Conservation (phyloP, 805 yeast genomes). For the Myxozyma neotropica region DNA sequence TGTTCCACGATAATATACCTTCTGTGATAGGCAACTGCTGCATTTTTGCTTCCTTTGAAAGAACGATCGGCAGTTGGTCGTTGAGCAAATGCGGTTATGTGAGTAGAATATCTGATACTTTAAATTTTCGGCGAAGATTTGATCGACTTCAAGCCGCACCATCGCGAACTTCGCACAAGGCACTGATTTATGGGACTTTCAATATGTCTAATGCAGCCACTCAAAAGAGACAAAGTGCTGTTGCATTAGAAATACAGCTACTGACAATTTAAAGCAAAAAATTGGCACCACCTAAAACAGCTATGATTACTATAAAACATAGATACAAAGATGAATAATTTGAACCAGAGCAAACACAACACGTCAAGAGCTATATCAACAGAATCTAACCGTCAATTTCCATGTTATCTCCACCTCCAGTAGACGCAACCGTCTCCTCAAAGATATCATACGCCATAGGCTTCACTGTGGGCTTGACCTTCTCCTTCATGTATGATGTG, state of each 20-base stretch:
- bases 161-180: background rate
- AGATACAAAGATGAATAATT: background rate
- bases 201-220: too few species aligned
- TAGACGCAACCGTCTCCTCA: conserved; percentile 24
- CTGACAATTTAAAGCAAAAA: background rate
- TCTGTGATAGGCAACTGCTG: conserved; percentile 8
- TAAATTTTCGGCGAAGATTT: background rate
- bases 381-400: conserved; percentile 23
- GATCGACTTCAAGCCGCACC: background rate
- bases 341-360: background rate
- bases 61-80: too few species aligned
- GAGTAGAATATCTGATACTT: too few species aligned
- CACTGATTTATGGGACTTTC: too few species aligned
- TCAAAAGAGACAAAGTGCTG: too few species aligned
- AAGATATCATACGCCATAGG: conserved; percentile 45
- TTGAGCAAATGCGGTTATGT: too few species aligned
- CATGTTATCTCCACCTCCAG: conserved; percentile 29
- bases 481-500: conserved; percentile 78
- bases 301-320: background rate
- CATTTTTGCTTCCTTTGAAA: background rate
- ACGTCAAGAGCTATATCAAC: background rate
- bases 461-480: conserved; percentile 65
- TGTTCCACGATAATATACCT: background rate
- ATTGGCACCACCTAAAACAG: background rate
- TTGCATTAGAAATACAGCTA: too few species aligned